Evolutionary conservation across 176 grass and related monocot species (phyloP).

Genomic region (Pharus latifolius): DNA sequence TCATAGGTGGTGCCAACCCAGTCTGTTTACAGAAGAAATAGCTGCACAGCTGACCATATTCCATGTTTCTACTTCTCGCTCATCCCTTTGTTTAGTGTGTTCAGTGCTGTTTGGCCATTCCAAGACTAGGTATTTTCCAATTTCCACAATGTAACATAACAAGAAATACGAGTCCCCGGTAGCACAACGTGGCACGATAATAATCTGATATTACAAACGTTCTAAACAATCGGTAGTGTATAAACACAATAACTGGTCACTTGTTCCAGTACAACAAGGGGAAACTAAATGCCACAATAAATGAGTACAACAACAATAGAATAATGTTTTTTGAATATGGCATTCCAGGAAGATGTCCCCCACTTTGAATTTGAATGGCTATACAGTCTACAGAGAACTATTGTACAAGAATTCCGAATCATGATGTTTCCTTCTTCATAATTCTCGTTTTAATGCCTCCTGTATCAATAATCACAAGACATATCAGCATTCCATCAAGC

Average conservation of each 20-base stretch:
- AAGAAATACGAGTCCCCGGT: not conserved
- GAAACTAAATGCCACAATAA: not conserved
- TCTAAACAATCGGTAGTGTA: not conserved
- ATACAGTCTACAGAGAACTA: constrained; percentile 29
- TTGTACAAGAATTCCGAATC: constrained; percentile 15
- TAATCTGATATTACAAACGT: not conserved
- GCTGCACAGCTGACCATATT: not conserved
- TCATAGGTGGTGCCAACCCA: not conserved
- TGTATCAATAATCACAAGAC: constrained; percentile 15
- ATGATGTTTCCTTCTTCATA: constrained; percentile 34
- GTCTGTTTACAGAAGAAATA: not conserved
- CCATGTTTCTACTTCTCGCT: not conserved
- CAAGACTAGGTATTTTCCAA: not conserved
- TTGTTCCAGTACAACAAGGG: not conserved
- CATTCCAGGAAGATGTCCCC: not conserved
- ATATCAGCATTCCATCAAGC: not conserved
- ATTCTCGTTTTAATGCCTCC: constrained; percentile 71
- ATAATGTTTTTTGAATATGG: not conserved
- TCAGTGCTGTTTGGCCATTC: not conserved
- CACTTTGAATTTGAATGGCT: not conserved
- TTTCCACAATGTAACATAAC: not conserved
- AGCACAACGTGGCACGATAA: not conserved
- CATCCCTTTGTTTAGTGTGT: not conserved
- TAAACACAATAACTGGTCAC: not conserved
- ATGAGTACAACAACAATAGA: constrained; percentile 1